Conservation (phyloP, 2,329 filamentous ascomycete species). For the Karstenula rhodostoma region DNA sequence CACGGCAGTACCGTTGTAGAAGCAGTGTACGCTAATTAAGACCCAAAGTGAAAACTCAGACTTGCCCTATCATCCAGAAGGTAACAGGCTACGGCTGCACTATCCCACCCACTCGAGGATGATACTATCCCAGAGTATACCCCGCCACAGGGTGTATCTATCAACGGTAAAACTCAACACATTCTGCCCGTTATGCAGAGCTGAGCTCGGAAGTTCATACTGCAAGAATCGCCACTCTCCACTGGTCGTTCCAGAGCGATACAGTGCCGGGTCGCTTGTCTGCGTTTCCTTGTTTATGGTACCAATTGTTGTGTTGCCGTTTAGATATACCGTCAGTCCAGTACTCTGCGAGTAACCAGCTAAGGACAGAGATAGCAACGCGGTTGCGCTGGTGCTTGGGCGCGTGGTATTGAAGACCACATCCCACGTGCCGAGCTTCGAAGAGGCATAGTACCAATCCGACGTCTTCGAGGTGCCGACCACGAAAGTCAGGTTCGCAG, state of each 20-base stretch:
- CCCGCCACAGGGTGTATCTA: constrained; percentile 42
- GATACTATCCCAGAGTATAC: constrained; percentile 49
- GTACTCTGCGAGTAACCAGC: constrained; percentile 52
- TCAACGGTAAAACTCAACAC: constrained; percentile 41
- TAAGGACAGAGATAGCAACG: constrained; percentile 50
- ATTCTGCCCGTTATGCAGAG: constrained; percentile 39
- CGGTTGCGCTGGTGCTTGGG: constrained; percentile 39
- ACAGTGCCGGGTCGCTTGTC: constrained; percentile 44
- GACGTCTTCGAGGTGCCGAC: constrained; percentile 39
- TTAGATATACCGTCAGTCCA: constrained; percentile 44
- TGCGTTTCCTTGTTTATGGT: constrained; percentile 42
- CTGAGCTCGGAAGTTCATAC: constrained; percentile 35
- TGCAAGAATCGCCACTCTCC: constrained; percentile 57
- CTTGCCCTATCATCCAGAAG: too few relatives aligned
- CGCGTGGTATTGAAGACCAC: constrained; percentile 27
- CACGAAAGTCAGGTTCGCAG: constrained; percentile 52
- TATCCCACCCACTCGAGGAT: constrained; percentile 37
- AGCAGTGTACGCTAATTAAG: too few relatives aligned
- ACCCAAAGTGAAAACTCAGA: too few relatives aligned
- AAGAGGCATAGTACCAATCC: constrained; percentile 58
- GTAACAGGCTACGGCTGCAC: background rate
- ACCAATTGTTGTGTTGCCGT: constrained; percentile 42
- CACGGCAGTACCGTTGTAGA: constrained; percentile 58
- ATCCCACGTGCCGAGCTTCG: constrained; percentile 32
- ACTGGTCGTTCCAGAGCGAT: constrained; percentile 52